Base-by-base conservation (phyloP, 768 basidiomycete species). In the Podaxis sp. region DNA sequence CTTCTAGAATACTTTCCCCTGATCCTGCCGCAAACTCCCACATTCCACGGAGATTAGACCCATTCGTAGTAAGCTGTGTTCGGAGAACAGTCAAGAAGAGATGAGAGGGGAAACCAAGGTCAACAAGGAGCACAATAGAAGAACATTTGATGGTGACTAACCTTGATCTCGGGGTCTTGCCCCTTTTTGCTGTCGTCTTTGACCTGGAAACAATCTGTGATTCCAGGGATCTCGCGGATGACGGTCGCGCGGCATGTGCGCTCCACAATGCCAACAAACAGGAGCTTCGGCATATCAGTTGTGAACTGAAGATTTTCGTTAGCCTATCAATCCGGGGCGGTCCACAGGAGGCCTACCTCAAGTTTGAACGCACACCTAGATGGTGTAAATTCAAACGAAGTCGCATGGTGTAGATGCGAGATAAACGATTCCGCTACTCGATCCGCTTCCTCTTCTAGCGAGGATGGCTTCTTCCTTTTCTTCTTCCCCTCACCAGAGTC, bases 201-300 rank as follows among this genome's bases (percentile, higher is more conserved):
- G 46, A 79, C 78, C 67, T 87, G 86, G 82, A 96, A 93, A 75
- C 94, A 96, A 58, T 96, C 89, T 3, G 83, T 83, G 70, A 99
- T 96, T 15, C 89, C 88, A 4, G 90, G 85, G 58, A 99, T 93
- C 74, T 98, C 91, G 58, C 95, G 92, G 62, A 99, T 80, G 66
- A 99, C 80, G 2, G 94, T 91, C 57, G 85, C 86, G 50, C 87
- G 81, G 74, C 96, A 98, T 11, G 89, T 86, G 58, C 89, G 83
- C 73, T 99, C 97, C 61, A 99, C 83, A 65, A 99, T 87, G 52
- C 95, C 96, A 53, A 99, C 94, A 48, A 99, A 83, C 22, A 99
- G 81, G 37, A 99, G 82, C 75, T 99, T 99, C 11, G 95, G 95
- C 72, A 95, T 89, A 68, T 92, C 87, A 49, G 90, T 84, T 11